phyloP scores from a whole-genome alignment of 108 stramenopile species.

The Cyclotella choctawhatcheeana region DNA sequence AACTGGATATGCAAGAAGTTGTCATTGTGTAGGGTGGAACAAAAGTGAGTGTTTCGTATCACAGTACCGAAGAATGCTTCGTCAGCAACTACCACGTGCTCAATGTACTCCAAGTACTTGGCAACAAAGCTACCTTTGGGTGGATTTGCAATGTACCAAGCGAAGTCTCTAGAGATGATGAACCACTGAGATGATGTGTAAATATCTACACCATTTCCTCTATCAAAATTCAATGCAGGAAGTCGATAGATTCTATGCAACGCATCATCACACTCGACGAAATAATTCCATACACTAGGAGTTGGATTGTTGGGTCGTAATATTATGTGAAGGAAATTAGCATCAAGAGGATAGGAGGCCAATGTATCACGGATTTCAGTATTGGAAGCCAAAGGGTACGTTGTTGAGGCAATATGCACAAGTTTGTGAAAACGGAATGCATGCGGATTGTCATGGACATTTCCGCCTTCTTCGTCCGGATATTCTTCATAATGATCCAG shows the following conservation, averaged over 20 bases:
- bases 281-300: conserved; percentile 87
- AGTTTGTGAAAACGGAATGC: conserved; percentile 82
- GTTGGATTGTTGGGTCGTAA: conserved; percentile 73
- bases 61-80: conserved; percentile 96
- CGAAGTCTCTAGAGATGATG: conserved; percentile 90
- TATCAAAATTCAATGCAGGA: conserved; percentile 57
- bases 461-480: conserved; percentile 44
- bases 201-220: conserved; percentile 72
- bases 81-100: conserved; percentile 94
- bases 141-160: conserved; percentile 80
- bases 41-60: conserved; percentile 87
- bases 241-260: conserved; percentile 93
- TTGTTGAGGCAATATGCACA: conserved; percentile 87
- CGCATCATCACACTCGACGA: conserved; percentile 94
- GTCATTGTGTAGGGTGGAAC: conserved; percentile 85
- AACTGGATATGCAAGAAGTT: conserved; percentile 93
- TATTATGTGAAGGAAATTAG: conserved; percentile 83
- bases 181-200: conserved; percentile 95
- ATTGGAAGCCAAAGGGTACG: conserved; percentile 93
- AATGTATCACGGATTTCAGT: conserved; percentile 83
- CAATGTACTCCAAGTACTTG: conserved; percentile 77
- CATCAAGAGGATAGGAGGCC: conserved; percentile 83
- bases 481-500: conserved; percentile 58
- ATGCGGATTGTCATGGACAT: conserved; percentile 33
- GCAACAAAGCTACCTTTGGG: conserved; percentile 73